Evolutionary conservation across 2,329 filamentous ascomycete species (phyloP), one percentile per base, ranked within the genome.

Genomic region (Penicillium nordicum): DNA sequence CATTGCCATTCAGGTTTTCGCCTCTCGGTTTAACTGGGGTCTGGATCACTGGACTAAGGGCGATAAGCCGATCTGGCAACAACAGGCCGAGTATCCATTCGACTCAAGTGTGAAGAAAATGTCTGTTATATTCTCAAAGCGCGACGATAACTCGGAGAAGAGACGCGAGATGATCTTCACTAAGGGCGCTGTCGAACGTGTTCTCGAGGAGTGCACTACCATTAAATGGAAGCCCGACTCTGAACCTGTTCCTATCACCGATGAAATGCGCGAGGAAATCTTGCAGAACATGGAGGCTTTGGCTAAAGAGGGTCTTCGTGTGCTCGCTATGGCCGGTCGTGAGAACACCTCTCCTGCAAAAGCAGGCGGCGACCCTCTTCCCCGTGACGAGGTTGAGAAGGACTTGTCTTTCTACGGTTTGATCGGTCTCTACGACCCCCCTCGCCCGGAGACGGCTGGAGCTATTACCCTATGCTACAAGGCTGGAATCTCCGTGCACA

Each of bases 371-470:
- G 65, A 67, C 12, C 60, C 65, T 7, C 65, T 68, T 23, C 60
- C 66, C 18, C 88, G 91, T 6, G 75, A 78, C 6, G 74, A 80
- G 5, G 81, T 93, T 14, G 91, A 95, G 69, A 77, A 78, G 36
- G 79, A 84, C 30, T 82, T 96, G 32, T 82, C 80, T 3, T 89
- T 95, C 59, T 82, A 90, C 14, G 92, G 92, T n/a, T 81, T 96
- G 10, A 87, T 89, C 47, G 91, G 90, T 54, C 88, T 96, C 60
- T 93, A 94, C 69, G 91, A 96, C 64, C 91, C 91, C 4, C 91
- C 90, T 53, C 89, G 91, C 1, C 84, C 85, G 2, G 91, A 95
- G 75, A 92, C 91, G 0, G 88, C 87, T 23, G 82, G 80, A 1
- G 86, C 89, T 7, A 89, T 92, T 56, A 79, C 79, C 23, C 82